Evolutionary conservation across 345 rosid species (phyloP), one percentile per base, ranked within the genome.

Genomic region (Lenwebbia sp.): DNA sequence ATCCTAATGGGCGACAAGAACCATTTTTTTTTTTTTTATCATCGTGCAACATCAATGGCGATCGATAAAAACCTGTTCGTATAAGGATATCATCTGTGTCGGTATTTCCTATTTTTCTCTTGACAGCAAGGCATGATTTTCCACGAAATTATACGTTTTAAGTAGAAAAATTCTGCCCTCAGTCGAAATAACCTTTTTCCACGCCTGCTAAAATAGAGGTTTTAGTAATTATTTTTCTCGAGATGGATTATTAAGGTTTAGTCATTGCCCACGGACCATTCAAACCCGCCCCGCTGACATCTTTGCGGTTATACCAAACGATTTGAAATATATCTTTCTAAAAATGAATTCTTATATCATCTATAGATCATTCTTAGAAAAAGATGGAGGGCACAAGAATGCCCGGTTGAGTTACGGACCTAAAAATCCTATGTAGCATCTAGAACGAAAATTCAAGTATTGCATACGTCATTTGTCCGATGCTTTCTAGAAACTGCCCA

Each of bases 41-140:
- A 58, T 12, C 17, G 0, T 3, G 0, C 5, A 14, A 28, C 22
- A 28, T 62, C 5, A 0, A 62, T 14, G 8, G 14, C 0, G 0
- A 62, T 62, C 75, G 10, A 28, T 17, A 28, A 28, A 28, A 62
- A 28, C 40, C 2, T 62, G 0, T 14, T 62, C 9, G 10, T 62
- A 15, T 30, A 22, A 30, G 75, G 41, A 30, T 62, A 62, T 62
- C 41, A 28, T 30, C 22, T 7, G 1, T 15, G 75, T 62, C 17
- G 11, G 22, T 62, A 14, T 62, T 62, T 62, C 10, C 75, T 28
- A 62, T 14, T 30, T 28, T 30, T 62, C 41, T 62, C 22, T 62
- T 19, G 22, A 62, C 5, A 28, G 10, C 1, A 30, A 30, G 10
- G 5, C 22, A 7, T 3, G 11, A 62, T 62, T 62, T 62, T 30